These are phyloP conservation scores for Inga leiocalycina DNA, from an alignment of 306 rosid species.

Conservation along the genomic window DNA sequence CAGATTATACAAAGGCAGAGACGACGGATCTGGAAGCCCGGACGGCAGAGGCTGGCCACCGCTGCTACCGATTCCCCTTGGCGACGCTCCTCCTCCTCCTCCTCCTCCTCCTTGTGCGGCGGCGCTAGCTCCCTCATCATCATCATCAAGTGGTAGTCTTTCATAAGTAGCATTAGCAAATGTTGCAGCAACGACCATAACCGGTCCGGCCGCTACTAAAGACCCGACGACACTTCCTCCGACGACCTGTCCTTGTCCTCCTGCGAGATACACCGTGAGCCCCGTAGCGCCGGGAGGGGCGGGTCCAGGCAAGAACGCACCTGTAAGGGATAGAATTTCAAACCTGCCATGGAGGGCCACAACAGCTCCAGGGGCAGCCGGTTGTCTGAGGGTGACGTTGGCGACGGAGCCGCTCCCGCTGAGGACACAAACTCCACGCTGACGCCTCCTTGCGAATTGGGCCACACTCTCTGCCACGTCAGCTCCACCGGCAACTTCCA, in stretches of 20 bases:
- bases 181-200: constrained; percentile 89
- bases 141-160: constrained; percentile 87
- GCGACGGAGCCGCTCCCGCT: constrained; percentile 92
- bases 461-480: constrained; percentile 88
- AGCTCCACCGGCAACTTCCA: constrained; percentile 89
- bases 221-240: constrained; percentile 96
- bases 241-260: constrained; percentile 87
- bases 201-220: constrained; percentile 87
- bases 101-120: constrained; percentile 42
- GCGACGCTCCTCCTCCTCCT: constrained; percentile 42
- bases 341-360: constrained; percentile 93
- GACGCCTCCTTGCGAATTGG: constrained; percentile 81
- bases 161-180: constrained; percentile 95
- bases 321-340: constrained; percentile 81
- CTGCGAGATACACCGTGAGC: constrained; percentile 80
- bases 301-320: constrained; percentile 88
- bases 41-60: constrained; percentile 49
- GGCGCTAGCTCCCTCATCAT: constrained; percentile 60
- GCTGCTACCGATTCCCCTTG: constrained; percentile 49
- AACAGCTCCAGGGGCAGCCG: constrained; percentile 78
- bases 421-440: constrained; percentile 91
- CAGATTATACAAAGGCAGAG: constrained; percentile 63
- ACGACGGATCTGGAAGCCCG: constrained; percentile 67
- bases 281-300: constrained; percentile 89
- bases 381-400: constrained; percentile 84